A percentile compares a stretch with the other conserved stretches of the same genome.
phyloP scores from a whole-genome alignment of 2,329 filamentous ascomycete species.

The Stagonosporopsis tanaceti region DNA sequence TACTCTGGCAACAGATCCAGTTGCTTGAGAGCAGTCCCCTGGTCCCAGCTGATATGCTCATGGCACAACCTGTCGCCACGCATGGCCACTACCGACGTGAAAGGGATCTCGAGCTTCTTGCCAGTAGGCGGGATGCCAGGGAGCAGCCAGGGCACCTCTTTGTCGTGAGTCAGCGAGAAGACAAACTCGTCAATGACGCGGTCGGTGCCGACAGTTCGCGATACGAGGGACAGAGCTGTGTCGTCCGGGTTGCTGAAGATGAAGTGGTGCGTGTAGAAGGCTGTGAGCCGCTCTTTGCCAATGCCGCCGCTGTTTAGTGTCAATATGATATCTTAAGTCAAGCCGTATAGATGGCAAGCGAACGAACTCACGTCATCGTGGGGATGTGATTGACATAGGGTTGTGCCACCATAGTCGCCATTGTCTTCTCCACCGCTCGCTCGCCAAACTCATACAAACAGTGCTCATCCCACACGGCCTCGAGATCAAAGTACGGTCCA shows the following conservation, averaged over 20 bases:
- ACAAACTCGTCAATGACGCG: constrained; percentile 61
- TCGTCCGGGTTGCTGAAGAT: constrained; percentile 76
- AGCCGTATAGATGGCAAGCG: background rate
- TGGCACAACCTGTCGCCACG: constrained; percentile 73
- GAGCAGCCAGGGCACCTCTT: constrained; percentile 45
- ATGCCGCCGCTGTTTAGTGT: constrained; percentile 65
- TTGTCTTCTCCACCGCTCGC: constrained; percentile 73
- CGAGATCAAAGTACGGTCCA: constrained; percentile 76
- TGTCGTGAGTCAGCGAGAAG: constrained; percentile 46
- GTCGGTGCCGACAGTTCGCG: constrained; percentile 75
- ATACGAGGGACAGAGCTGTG: constrained; percentile 72
- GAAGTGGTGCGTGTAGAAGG: constrained; percentile 78
- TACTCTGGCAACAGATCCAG: constrained; percentile 70
- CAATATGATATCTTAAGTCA: background rate
- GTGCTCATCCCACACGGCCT: constrained; percentile 82
- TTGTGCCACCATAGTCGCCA: constrained; percentile 82
- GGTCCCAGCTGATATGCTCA: constrained; percentile 77
- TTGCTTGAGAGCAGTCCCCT: constrained; percentile 68
- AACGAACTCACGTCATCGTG: constrained; percentile 60
- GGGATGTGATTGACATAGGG: constrained; percentile 82
- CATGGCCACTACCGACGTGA: constrained; percentile 71
- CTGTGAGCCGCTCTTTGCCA: constrained; percentile 67
- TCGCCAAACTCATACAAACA: constrained; percentile 74
- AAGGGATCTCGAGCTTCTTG: constrained; percentile 62
- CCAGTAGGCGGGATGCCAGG: constrained; percentile 46